Conservation (phyloP, 148 eudicot species). For the Polygonum maritimum region DNA sequence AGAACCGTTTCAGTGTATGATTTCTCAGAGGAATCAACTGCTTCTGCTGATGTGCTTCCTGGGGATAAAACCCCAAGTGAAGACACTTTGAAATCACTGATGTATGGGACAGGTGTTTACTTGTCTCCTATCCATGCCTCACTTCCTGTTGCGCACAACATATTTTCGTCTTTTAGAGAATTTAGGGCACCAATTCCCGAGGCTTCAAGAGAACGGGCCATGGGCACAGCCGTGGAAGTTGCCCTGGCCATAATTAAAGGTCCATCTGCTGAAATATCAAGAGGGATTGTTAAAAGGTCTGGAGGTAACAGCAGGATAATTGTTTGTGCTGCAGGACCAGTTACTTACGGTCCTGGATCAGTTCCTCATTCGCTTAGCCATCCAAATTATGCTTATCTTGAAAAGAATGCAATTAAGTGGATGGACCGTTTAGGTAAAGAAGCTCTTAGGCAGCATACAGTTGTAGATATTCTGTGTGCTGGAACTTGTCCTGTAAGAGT, state of each 20-base stretch:
- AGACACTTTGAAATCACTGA: slow-evolving; percentile 64
- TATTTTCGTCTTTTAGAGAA: slow-evolving; percentile 74
- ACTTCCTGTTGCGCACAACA: slow-evolving; percentile 69
- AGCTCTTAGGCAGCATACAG: slow-evolving; percentile 68
- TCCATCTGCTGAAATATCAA: slow-evolving; percentile 75
- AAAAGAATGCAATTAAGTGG: slow-evolving; percentile 79
- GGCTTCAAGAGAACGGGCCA: slow-evolving; percentile 81
- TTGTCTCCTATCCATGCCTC: slow-evolving; percentile 89
- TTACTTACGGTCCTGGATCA: slow-evolving; percentile 86
- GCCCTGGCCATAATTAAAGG: slow-evolving; percentile 84
- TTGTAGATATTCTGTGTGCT: slow-evolving; percentile 79
- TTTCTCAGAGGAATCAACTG: slow-evolving; percentile 80
- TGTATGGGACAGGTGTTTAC: slow-evolving; percentile 83
- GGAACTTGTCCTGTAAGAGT: slow-evolving; percentile 89
- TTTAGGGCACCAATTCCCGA: slow-evolving; percentile 54
- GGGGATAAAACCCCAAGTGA: slow-evolving; percentile 68
- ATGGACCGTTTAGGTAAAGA: slow-evolving; percentile 84
- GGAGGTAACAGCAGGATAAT: slow-evolving; percentile 79
- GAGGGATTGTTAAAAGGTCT: slow-evolving; percentile 66
- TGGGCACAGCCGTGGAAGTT: slow-evolving; percentile 85
- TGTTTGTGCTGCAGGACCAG: slow-evolving; percentile 91
- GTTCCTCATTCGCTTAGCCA: slow-evolving; percentile 73
- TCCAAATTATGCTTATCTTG: slow-evolving; percentile 84
- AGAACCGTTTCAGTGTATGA: slow-evolving; percentile 80
- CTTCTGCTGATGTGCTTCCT: slow-evolving; percentile 89